A percentile compares a stretch with the other conserved stretches of the same genome.
Evolutionary conservation across 208 protist genomes (phyloP).

Genomic region (Trypanosoma vivax): DNA sequence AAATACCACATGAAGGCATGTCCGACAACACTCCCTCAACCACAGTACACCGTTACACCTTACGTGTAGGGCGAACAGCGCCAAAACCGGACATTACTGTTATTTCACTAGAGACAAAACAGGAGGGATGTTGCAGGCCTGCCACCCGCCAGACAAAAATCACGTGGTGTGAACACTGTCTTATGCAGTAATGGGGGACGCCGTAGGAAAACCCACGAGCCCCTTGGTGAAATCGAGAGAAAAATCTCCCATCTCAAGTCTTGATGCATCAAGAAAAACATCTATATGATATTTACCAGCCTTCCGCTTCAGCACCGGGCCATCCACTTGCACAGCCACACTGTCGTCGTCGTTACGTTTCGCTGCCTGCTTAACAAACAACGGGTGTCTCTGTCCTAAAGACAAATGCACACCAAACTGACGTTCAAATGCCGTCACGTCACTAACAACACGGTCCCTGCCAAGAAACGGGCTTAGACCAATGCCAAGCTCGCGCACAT

Average conservation of each 20-base stretch:
- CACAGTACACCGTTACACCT: too few relatives aligned
- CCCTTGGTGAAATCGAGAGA: slow-evolving; percentile 74
- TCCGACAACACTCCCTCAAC: too few relatives aligned
- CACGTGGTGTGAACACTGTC: too few relatives aligned
- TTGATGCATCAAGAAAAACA: slow-evolving; percentile 69
- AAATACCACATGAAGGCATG: too few relatives aligned
- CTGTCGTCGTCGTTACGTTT: slow-evolving; percentile 62
- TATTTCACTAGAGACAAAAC: background rate
- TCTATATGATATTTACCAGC: slow-evolving; percentile 88
- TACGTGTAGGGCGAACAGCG: too few relatives aligned
- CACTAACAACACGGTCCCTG: slow-evolving; percentile 60
- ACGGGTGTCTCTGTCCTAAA: slow-evolving; percentile 80
- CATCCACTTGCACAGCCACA: slow-evolving; percentile 44
- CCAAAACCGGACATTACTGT: too few relatives aligned
- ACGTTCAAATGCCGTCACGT: slow-evolving; percentile 88
- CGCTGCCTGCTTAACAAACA: slow-evolving; percentile 81
- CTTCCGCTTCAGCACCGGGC: slow-evolving; percentile 77
- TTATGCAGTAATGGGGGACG: background rate
- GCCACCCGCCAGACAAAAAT: too few relatives aligned
- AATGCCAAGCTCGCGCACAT: slow-evolving; percentile 86
- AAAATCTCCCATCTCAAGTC: slow-evolving; percentile 48
- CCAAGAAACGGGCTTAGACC: slow-evolving; percentile 86
- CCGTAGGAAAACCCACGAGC: slow-evolving; percentile 20
- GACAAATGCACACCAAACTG: slow-evolving; percentile 88
- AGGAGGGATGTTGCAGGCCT: too few relatives aligned